Conservation (phyloP, 129 eudicot species). For the Chrysanthemum seticuspe region DNA sequence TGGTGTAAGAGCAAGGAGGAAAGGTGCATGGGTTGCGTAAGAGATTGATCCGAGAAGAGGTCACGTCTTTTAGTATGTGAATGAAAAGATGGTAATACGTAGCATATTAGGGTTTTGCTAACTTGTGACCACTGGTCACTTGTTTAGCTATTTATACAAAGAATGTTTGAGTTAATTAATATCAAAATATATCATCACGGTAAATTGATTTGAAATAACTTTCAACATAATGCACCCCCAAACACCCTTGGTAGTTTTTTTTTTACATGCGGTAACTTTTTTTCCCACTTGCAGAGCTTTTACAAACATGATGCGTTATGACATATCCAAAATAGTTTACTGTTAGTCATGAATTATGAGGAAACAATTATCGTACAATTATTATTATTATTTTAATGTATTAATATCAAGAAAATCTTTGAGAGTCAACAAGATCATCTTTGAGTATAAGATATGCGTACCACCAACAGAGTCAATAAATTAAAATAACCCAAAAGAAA, state of each 20-base stretch:
- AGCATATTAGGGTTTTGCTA: no score
- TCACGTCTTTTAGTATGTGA: no score
- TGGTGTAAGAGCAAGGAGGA: no score
- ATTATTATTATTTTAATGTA: conserved; percentile 8
- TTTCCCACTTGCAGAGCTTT: neutral
- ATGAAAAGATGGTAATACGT: no score
- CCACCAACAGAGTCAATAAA: conserved; percentile 31
- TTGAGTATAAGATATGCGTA: conserved; percentile 41
- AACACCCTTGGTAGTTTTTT: neutral
- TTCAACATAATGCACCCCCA: no score
- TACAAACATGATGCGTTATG: conserved; percentile 22
- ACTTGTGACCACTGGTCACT: no score
- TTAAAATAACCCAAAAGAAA: conserved; percentile 27
- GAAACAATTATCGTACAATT: neutral
- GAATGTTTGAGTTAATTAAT: no score
- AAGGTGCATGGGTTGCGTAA: no score
- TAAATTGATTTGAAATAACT: no score
- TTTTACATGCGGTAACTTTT: neutral
- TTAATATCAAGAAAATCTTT: conserved; percentile 39
- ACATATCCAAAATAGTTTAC: conserved; percentile 6
- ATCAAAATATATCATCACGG: no score
- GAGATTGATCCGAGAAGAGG: no score
- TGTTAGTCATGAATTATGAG: conserved; percentile 25
- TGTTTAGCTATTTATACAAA: no score
- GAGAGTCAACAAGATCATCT: conserved; percentile 40